Evolutionary conservation across 768 basidiomycete genomes (phyloP).

Genomic region (Mycena rosella): DNA sequence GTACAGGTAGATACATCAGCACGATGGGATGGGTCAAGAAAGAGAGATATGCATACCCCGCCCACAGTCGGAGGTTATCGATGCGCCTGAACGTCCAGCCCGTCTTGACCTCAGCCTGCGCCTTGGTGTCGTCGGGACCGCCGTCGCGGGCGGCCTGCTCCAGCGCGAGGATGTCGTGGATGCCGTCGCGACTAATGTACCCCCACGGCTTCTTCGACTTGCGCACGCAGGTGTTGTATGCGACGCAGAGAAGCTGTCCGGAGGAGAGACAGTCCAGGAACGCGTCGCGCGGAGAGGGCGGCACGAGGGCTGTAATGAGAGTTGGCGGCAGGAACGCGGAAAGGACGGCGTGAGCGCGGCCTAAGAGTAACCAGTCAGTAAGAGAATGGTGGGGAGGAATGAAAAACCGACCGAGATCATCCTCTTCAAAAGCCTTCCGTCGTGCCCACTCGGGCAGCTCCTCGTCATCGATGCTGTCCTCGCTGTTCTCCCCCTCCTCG

Average conservation of each 20-base stretch:
- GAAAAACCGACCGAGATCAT: slow-evolving; percentile 68
- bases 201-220: slow-evolving; percentile 90
- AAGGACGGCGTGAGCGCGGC: slow-evolving; percentile 74
- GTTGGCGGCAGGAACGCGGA: slow-evolving; percentile 68
- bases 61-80: slow-evolving; percentile 89
- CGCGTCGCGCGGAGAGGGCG: slow-evolving; percentile 47
- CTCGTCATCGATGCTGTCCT: slow-evolving; percentile 71
- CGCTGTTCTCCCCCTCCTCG: slow-evolving; percentile 57
- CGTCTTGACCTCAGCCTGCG: slow-evolving; percentile 58
- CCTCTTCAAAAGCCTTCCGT: slow-evolving; percentile 63
- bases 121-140: slow-evolving; percentile 47
- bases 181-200: slow-evolving; percentile 79
- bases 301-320: slow-evolving; percentile 56
- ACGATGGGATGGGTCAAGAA: background rate
- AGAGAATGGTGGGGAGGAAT: slow-evolving; percentile 6
- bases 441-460: slow-evolving; percentile 86
- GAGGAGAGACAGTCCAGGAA: slow-evolving; percentile 74
- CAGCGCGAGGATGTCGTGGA: slow-evolving; percentile 83
- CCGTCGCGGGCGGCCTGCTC: slow-evolving; percentile 60
- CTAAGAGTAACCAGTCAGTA: slow-evolving; percentile 50
- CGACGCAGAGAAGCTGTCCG: slow-evolving; percentile 83
- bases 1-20: slow-evolving; percentile 20
- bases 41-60: slow-evolving; percentile 72
- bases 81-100: slow-evolving; percentile 90
- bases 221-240: slow-evolving; percentile 86